Evolutionary conservation across 768 basidiomycete genomes (phyloP), one percentile per base, ranked within the genome.

Genomic region (Macrolepiota fuliginosa): DNA sequence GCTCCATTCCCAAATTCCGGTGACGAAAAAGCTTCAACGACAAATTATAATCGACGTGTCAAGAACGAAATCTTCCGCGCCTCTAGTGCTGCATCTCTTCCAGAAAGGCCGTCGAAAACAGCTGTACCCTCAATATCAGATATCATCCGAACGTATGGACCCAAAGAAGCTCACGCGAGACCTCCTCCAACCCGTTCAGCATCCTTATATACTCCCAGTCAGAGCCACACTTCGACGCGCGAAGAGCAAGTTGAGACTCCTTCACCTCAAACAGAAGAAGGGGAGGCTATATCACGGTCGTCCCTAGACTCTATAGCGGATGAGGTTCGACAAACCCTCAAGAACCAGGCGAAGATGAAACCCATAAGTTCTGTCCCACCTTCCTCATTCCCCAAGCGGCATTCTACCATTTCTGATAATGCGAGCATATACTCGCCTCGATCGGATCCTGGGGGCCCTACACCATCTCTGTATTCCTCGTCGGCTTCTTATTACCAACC

Each of bases 251-350:
- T 74, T 32, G 79, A 81, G 59, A 76, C 80, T 7, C 67, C 52
- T 13, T 81, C 49, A 71, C 79, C 42, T 74, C 77, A 40, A 81
- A 83, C 39, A 56, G 87, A 88, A 62, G 89, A 89, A 63, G 76
- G 78, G 1, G 89, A 90, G 49, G 68, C 88, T 51, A 65, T 91
- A 54, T 87, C 89, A 42, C 85, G 90, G n/a, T 94, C 93, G 22
- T 94, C 92, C 17, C 84, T 93, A 64, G 93, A 95, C 72, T 93
- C 91, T 62, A 87, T 95, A 27, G 90, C 92, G 22, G 87, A 91
- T 67, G 93, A 95, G 78, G 85, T 92, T 35, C 83, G 81, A 61
- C 83, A 77, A 59, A 92, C 90, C 10, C 76, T 92, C 64, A 85
- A 83, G 63, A 83, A 81, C 53, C 87, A 91, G 70, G 76, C 69